Evolutionary conservation across 1,139 yeast species (phyloP).

Genomic region (Taphrina sp.): DNA sequence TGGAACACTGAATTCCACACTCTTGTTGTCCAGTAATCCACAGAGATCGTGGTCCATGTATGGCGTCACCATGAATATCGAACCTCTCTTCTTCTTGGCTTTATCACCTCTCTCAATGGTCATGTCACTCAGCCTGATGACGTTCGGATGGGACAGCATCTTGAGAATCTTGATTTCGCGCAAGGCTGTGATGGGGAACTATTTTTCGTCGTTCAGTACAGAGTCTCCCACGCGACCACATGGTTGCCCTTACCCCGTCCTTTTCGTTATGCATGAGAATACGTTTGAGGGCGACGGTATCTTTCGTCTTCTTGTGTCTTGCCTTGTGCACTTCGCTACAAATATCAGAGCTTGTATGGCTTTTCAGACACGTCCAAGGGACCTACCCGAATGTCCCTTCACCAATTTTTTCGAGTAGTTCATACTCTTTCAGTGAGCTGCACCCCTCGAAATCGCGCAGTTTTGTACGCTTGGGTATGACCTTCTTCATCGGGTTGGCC

Average conservation of each 20-base stretch:
- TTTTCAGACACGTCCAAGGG: too few species aligned
- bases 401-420: slow-evolving; percentile 66
- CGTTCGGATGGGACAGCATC: slow-evolving; percentile 64
- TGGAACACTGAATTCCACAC: slow-evolving; percentile 57
- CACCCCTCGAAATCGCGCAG: slow-evolving; percentile 27
- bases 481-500: slow-evolving; percentile 13
- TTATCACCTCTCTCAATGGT: slow-evolving; percentile 57
- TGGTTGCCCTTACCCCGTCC: slow-evolving; percentile 54
- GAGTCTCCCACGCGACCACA: too few species aligned
- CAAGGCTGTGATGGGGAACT: slow-evolving; percentile 89
- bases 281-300: slow-evolving; percentile 80
- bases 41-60: slow-evolving; percentile 92
- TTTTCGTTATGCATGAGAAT: slow-evolving; percentile 77
- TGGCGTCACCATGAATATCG: slow-evolving; percentile 83
- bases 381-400: slow-evolving; percentile 84
- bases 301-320: slow-evolving; percentile 50
- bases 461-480: slow-evolving; percentile 26
- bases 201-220: too few species aligned
- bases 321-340: slow-evolving; percentile 69
- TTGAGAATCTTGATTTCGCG: slow-evolving; percentile 86
- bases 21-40: slow-evolving; percentile 84
- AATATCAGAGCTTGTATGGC: not conserved
- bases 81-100: slow-evolving; percentile 42
- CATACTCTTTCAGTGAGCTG: slow-evolving; percentile 47
- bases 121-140: slow-evolving; percentile 79